Percentiles rank a stretch among this genome's conserved stretches.
Evolutionary conservation across 2,329 filamentous ascomycete species (phyloP).

Genomic region (Fusarium nurragi): DNA sequence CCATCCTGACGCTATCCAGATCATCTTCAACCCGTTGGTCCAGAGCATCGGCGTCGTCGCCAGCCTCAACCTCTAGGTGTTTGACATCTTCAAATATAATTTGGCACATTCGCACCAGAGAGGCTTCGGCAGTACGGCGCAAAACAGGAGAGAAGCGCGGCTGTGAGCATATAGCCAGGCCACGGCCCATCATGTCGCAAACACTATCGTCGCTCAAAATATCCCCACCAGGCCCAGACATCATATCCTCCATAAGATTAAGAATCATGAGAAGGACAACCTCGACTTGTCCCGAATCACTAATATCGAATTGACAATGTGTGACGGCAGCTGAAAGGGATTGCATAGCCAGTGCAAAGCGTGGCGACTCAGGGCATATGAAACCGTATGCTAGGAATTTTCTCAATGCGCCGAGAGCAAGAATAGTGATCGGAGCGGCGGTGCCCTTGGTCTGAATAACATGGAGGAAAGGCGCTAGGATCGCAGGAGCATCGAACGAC

Average conservation of each 20-base stretch:
- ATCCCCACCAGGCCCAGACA: slow-evolving; percentile 90
- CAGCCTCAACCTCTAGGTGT: slow-evolving; percentile 77
- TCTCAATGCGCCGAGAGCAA: slow-evolving; percentile 90
- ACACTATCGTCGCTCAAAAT: slow-evolving; percentile 98
- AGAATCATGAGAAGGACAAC: slow-evolving; percentile 94
- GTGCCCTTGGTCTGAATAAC: slow-evolving; percentile 97
- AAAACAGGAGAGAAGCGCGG: slow-evolving; percentile 89
- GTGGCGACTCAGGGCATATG: slow-evolving; percentile 83
- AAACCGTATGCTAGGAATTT: slow-evolving; percentile 98
- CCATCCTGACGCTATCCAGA: slow-evolving; percentile 84
- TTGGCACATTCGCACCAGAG: slow-evolving; percentile 99
- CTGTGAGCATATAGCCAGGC: slow-evolving; percentile 96
- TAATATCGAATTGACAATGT: slow-evolving; percentile 96
- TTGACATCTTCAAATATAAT: slow-evolving; percentile 96
- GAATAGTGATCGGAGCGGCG: slow-evolving; percentile 93
- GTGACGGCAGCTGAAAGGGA: slow-evolving; percentile 93
- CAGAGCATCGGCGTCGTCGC: slow-evolving; percentile 70
- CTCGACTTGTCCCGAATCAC: slow-evolving; percentile 93
- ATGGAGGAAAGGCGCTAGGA: slow-evolving; percentile 93
- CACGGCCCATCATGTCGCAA: slow-evolving; percentile 99
- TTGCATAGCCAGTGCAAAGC: slow-evolving; percentile 92
- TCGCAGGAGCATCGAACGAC: slow-evolving; percentile 85
- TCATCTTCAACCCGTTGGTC: slow-evolving; percentile 74
- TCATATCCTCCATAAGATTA: slow-evolving; percentile 98
- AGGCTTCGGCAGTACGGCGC: slow-evolving; percentile 89